phyloP scores from a whole-genome alignment of 2,329 filamentous ascomycete genomes.

The Magnaporthiopsis rhizophila region DNA sequence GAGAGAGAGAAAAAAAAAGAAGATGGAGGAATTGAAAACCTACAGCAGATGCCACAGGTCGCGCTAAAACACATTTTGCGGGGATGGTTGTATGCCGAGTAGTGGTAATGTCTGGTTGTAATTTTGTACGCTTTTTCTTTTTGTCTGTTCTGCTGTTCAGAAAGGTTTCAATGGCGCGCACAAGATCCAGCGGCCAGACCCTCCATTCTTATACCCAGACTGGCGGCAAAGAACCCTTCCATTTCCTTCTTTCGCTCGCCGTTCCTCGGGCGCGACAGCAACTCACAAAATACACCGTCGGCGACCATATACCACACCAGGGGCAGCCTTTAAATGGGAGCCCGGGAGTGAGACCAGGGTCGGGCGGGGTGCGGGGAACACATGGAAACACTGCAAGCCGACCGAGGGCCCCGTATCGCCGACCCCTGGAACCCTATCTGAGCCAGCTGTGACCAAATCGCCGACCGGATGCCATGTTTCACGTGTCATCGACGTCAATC shows the following conservation, averaged over 20 bases:
- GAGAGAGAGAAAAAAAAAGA: conserved; percentile 14
- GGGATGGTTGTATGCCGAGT: too few species aligned
- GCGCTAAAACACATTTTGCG: conserved; percentile 32
- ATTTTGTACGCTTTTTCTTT: too few species aligned
- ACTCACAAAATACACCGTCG: not conserved
- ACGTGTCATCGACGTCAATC: too few species aligned
- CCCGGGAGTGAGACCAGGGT: too few species aligned
- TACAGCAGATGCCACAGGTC: conserved; percentile 34
- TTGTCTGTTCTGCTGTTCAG: too few species aligned
- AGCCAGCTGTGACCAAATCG: not conserved
- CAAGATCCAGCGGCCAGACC: too few species aligned
- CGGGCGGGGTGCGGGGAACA: not conserved
- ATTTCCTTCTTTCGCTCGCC: too few species aligned
- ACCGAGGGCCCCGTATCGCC: not conserved
- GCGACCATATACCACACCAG: not conserved
- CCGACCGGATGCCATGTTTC: not conserved
- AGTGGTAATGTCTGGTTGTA: too few species aligned
- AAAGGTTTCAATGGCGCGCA: too few species aligned
- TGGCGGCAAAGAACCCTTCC: too few species aligned
- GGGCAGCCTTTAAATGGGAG: not conserved
- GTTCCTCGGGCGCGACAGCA: too few species aligned
- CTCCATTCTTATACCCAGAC: too few species aligned
- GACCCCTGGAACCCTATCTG: not conserved
- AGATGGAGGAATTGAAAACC: conserved; percentile 16
- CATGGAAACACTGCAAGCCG: not conserved